phyloP scores from a whole-genome alignment of 148 eudicot species.

The Spergularia bocconei region DNA sequence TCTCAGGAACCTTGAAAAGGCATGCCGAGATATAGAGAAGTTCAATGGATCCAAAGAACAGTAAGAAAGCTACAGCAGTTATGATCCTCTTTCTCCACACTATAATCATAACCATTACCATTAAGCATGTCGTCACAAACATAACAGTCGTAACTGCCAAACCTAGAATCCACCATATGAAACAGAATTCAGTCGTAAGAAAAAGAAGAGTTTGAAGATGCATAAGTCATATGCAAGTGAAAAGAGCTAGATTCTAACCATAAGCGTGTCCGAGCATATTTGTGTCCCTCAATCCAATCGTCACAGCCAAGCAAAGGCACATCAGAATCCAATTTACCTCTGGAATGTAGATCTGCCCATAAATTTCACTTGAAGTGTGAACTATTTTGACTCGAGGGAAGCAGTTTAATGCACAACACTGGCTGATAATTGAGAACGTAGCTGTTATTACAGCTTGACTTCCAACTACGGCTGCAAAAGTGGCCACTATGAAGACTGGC shows the following conservation, averaged over 20 bases:
- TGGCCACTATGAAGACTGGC: conserved; percentile 65
- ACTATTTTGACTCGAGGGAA: conserved; percentile 63
- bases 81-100: conserved; percentile 50
- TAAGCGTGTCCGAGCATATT: conserved; percentile 68
- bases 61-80: conserved; percentile 34
- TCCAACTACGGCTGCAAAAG: conserved; percentile 63
- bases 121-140: conserved; percentile 68
- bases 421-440: conserved; percentile 68
- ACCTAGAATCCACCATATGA: conserved; percentile 30
- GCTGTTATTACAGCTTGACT: conserved; percentile 71
- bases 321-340: conserved; percentile 67
- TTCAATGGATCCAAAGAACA: conserved; percentile 56
- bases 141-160: conserved; percentile 56
- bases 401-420: conserved; percentile 57
- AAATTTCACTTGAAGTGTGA: conserved; percentile 62
- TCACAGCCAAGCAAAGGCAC: conserved; percentile 66
- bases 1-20: conserved; percentile 54
- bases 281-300: conserved; percentile 59
- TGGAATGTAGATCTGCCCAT: conserved; percentile 67
- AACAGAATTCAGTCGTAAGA: not conserved
- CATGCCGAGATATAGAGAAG: conserved; percentile 61
- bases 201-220: not conserved
- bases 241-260: conserved; percentile 31
- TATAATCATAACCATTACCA: conserved; percentile 57
- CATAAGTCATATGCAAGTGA: not conserved